These are phyloP conservation scores for Ophiosphaerella narmari DNA, from an alignment of 2,329 filamentous ascomycete species.

Conservation along the genomic window DNA sequence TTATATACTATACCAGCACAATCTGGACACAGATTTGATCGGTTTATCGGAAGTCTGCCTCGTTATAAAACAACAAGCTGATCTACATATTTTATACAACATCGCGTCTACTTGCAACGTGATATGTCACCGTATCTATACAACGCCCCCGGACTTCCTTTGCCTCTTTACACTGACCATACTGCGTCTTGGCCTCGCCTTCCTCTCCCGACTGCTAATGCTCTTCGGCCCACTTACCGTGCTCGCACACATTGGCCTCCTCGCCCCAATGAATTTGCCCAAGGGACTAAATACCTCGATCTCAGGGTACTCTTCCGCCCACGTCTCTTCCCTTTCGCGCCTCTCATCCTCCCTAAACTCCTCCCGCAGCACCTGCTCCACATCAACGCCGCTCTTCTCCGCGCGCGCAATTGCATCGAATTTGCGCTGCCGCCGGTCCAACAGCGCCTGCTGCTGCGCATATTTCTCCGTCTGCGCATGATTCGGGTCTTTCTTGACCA, in stretches of 20 bases:
- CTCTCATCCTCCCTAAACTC: conserved; percentile 19
- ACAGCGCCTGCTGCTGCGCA: background rate
- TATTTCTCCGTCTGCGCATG: conserved; percentile 18
- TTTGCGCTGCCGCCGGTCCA: conserved; percentile 22
- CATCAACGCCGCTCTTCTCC: conserved; percentile 19
- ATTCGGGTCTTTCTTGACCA: conserved; percentile 54
- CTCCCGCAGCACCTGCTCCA: conserved; percentile 39
- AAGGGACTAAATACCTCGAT: conserved; percentile 86
- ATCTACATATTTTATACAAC: background rate
- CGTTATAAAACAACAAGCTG: background rate
- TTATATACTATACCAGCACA: conserved; percentile 1
- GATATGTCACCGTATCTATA: background rate
- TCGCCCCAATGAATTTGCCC: conserved; percentile 74
- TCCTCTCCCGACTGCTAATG: conserved; percentile 55
- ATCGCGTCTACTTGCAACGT: background rate
- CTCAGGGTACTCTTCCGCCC: conserved; percentile 60
- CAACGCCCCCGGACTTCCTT: conserved; percentile 23
- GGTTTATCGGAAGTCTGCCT: background rate
- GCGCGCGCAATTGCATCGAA: conserved; percentile 18
- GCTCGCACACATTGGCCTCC: conserved; percentile 74
- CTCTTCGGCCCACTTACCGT: conserved; percentile 61
- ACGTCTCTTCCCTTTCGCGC: conserved; percentile 21
- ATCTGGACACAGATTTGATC: background rate
- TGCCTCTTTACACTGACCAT: conserved; percentile 61
- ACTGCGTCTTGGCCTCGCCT: conserved; percentile 66